Evolutionary conservation across 108 stramenopile species (phyloP).

Genomic region (Nitzschia inconspicua): DNA sequence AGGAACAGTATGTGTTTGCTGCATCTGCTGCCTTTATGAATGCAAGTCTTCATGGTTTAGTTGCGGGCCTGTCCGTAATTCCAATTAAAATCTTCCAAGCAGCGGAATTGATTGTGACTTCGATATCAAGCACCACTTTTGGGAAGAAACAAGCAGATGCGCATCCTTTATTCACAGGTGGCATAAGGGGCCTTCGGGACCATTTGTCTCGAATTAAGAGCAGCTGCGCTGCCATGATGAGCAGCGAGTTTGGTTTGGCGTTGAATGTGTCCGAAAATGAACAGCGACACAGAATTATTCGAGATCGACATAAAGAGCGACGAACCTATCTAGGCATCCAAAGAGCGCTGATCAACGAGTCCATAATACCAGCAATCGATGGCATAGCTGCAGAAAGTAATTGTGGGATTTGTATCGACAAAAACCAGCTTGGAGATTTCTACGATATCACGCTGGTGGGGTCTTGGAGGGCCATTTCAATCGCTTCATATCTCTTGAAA

Average conservation of each 20-base stretch:
- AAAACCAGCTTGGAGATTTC: conserved; percentile 17
- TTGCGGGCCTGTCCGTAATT: conserved; percentile 58
- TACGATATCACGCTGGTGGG: conserved; percentile 68
- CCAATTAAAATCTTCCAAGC: conserved; percentile 65
- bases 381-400: conserved; percentile 67
- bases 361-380: conserved; percentile 54
- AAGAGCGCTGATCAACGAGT: conserved; percentile 33
- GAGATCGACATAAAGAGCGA: conserved; percentile 37
- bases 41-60: conserved; percentile 48
- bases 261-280: conserved; percentile 30
- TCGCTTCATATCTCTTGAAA: conserved; percentile 60
- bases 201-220: conserved; percentile 25
- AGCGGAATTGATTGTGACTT: conserved; percentile 61
- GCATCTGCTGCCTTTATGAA: conserved; percentile 69
- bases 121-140: conserved; percentile 28
- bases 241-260: not conserved
- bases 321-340: conserved; percentile 39
- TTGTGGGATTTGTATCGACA: conserved; percentile 60
- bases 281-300: conserved; percentile 39
- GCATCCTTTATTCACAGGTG: conserved; percentile 13
- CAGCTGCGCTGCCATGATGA: conserved; percentile 31
- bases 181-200: conserved; percentile 17
- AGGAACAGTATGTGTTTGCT: conserved; percentile 75
- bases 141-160: conserved; percentile 10
- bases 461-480: conserved; percentile 71